Evolutionary conservation across 73 alveolate species (phyloP).

Genomic region (Diophrys sp.): DNA sequence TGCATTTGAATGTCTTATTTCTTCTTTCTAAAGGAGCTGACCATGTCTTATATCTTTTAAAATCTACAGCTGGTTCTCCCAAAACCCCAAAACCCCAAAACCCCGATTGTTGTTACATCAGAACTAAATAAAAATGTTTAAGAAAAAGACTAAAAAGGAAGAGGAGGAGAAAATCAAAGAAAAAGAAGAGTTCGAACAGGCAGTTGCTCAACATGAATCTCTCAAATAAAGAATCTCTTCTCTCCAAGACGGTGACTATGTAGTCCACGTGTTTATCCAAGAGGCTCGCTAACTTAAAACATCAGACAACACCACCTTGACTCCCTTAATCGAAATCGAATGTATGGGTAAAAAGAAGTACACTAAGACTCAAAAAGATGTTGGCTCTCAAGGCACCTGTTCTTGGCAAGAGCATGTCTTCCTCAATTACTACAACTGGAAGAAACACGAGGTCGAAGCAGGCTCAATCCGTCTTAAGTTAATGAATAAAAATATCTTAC

Average conservation of each 20-base stretch:
- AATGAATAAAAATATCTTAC: conserved; percentile 41
- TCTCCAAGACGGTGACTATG: conserved; percentile 8
- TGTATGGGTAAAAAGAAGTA: conserved; percentile 51
- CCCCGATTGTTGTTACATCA: no score
- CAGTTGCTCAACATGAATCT: neutral
- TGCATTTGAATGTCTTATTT: neutral
- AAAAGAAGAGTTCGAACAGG: neutral
- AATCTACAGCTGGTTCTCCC: conserved; percentile 17
- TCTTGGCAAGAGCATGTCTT: conserved; percentile 70
- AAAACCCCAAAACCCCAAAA: no score
- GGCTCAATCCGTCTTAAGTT: conserved; percentile 31
- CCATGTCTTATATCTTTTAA: neutral
- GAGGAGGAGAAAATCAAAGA: neutral
- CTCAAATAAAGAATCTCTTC: neutral
- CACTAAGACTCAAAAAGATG: conserved; percentile 60
- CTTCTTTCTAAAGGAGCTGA: neutral
- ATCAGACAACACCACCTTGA: conserved; percentile 56
- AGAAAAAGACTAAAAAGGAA: neutral
- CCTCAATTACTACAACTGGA: conserved; percentile 52
- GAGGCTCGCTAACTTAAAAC: conserved; percentile 61
- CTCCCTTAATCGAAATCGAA: conserved; percentile 73
- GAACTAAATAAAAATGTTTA: neutral
- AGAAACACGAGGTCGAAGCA: conserved; percentile 24
- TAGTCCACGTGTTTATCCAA: conserved; percentile 62
- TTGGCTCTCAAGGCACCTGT: conserved; percentile 44